Base-by-base conservation (phyloP, 352 stramenopile species). In the Phytophthora megakarya region DNA sequence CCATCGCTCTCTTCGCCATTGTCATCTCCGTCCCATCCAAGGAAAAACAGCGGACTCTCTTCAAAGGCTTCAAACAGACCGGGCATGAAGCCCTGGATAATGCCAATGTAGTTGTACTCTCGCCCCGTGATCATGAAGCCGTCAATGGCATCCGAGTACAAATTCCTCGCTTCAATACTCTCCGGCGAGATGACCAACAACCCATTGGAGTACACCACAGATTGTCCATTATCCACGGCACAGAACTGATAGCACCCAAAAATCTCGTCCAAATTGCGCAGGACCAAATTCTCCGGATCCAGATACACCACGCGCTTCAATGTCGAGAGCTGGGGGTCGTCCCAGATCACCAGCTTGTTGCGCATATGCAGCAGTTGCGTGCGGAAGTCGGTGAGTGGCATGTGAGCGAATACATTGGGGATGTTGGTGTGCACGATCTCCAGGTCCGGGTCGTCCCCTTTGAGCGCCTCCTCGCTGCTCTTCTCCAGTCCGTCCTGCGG, bases 131-230 rank as follows among this genome's bases (percentile, higher is more conserved):
- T 93, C 82, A 91, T 89, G 63, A 93, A 93, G 51, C 78, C 77
- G 33, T 93, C 84, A 54, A 93, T 92, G 13, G 81, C 84, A 58
- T 93, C 84, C 53, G 82, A 90, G 72, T 92, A 93, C 40, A 93
- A 44, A 38, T 88, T 91, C 5, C 83, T 81, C 33, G 78, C 83
- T 9, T 70, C 76, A 64, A 89, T 67, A 54, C 80, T 91, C 33
- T 81, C 79, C 6, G 85, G 85, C 0, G 83, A 88, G 47, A 93
- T 86, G 22, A 93, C 81, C n/a, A 92, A 63, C 54, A 93, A 55
- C n/a, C 80, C 86, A 67, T 90, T 93, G 12, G 85, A 77, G 57
- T 93, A 93, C 30, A 93, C 85, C 33, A 93, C 72, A 12, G 85
- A 89, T 58, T 93, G 85, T 13, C 83, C 81, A 35, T 91, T 93